A percentile compares a stretch with the other conserved stretches of the same genome.
Evolutionary conservation across 73 alveolate genomes (phyloP).

Genomic region (Tetrahymena elliotti): DNA sequence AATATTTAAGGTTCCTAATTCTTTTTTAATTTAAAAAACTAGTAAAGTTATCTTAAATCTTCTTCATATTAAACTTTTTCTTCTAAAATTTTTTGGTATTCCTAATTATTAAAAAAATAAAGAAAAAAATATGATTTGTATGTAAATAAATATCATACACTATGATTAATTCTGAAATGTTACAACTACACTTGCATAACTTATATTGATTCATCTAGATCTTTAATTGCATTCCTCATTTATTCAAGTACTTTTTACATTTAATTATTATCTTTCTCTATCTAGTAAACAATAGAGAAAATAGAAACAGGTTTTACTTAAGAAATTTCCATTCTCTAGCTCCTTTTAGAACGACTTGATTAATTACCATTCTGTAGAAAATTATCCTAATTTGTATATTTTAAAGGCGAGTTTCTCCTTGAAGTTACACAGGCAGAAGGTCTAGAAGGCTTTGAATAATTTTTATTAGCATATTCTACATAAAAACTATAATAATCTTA

Average conservation of each 20-base stretch:
- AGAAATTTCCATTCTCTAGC: neutral
- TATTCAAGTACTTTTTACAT: neutral
- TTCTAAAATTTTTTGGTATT: neutral
- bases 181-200: neutral
- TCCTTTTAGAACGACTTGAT: neutral
- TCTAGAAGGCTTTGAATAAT: neutral
- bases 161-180: neutral
- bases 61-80: neutral
- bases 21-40: neutral
- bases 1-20: neutral
- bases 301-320: neutral
- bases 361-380: neutral
- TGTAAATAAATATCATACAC: neutral
- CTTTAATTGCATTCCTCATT: neutral
- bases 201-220: neutral
- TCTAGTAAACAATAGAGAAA: neutral
- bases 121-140: neutral
- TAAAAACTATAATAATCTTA: neutral
- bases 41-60: neutral
- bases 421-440: neutral
- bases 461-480: neutral
- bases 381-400: neutral
- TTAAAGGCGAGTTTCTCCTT: neutral
- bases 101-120: neutral
- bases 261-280: neutral